Evolutionary conservation across 2,329 filamentous ascomycete genomes (phyloP), one percentile per base, ranked within the genome.

Genomic region (Ophiostoma sp.): DNA sequence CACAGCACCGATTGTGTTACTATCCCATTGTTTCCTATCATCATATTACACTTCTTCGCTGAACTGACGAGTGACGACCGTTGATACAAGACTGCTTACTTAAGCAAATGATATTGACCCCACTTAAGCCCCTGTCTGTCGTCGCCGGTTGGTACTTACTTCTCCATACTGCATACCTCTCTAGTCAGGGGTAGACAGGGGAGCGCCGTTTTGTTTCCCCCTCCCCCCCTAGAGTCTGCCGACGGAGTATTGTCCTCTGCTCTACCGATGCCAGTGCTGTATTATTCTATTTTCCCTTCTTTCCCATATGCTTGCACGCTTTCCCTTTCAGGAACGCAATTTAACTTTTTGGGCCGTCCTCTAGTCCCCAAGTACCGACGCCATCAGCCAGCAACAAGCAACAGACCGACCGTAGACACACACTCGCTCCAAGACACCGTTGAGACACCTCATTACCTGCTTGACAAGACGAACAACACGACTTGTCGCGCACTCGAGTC

Each of bases 131-230:
- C 60, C 63, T 64, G 63, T 41, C 40, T 44, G 6, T 44, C 27
- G 27, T 27, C 27, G 58, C 14, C 36, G 58, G 14, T 62, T 40
- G 58, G 58, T 62, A 62, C 36, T 41, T 62, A 16, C 6, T 16
- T 12, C 41, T 38, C 42, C 63, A 45, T 64, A 64, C 9, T 44
- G 41, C 63, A 64, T 38, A 45, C 41, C 40, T 44, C 62, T 44
- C 9, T 64, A 64, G 63, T 64, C 63, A 64, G 63, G 63, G 63
- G 63, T 64, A 47, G 42, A 44, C 41, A 64, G 63, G 63, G 58
- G 63, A 47, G n/a, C 27, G 27, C 12, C 38, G 38, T 18, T 18
- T 18, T 18, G 16, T 18, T 18, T 42, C 38, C 38, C 7, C 14
- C 38, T 62, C 38, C 58, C 38, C 18, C 11, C 27, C 49, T 9